A percentile compares a stretch with the other conserved stretches of the same genome.
These are phyloP conservation scores for Oenanthe sinensis DNA, from an alignment of 129 eudicot species.

Conservation along the genomic window DNA sequence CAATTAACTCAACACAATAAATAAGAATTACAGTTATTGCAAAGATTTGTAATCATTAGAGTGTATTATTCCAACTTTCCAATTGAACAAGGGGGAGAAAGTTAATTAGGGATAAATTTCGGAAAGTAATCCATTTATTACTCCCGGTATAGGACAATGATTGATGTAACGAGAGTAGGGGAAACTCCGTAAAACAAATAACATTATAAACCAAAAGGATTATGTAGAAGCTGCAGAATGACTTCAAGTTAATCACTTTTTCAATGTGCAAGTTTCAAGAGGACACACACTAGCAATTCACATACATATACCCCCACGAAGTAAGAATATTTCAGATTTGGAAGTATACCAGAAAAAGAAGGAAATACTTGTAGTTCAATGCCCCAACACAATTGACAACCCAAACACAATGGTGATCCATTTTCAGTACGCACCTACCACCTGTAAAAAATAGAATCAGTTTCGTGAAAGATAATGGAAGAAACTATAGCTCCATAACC, in stretches of 20 bases:
- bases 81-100: not conserved
- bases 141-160: not conserved
- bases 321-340: not conserved
- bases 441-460: conserved; percentile 34
- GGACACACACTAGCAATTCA: not conserved
- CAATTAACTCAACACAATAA: not conserved
- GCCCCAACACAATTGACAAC: conserved; percentile 99
- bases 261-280: not conserved
- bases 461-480: conserved; percentile 1
- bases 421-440: conserved; percentile 95
- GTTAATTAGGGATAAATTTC: not conserved
- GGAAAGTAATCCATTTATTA: not conserved
- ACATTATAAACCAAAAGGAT: not conserved
- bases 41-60: not conserved
- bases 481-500: not conserved
- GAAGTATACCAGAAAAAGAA: conserved; percentile 78
- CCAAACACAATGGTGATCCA: conserved; percentile 99
- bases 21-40: not conserved
- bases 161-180: not conserved
- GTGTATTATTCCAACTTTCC: not conserved
- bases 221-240: not conserved
- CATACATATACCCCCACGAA: not conserved
- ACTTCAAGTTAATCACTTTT: not conserved
- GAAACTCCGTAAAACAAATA: not conserved
- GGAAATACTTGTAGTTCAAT: conserved; percentile 95